Evolutionary conservation across 768 basidiomycete species (phyloP), one percentile per base, ranked within the genome.

Genomic region (Kwoniella dendrophila): DNA sequence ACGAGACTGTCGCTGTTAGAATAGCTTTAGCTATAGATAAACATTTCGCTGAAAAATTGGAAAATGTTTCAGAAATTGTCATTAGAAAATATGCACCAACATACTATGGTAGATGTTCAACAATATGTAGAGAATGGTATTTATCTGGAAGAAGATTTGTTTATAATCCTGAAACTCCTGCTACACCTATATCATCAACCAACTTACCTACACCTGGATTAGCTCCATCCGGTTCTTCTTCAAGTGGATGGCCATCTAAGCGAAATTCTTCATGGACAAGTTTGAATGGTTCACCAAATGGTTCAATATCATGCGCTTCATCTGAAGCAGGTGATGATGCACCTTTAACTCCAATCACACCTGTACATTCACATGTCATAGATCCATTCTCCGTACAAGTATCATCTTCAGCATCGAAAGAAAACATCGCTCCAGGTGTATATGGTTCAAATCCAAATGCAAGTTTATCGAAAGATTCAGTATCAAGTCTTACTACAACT

Each of bases 21-120:
- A 87, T 96, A 63, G 88, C 95, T 33, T 87, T 90, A 48, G 84
- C 85, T 62, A 84, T 99, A 76, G 95, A 99, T 81, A 86, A 81
- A 59, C 88, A 90, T 67, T 84, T 98, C 71, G 85, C 89, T 29
- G 88, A 88, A 76, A 87, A 91, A 75, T 88, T 95, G 81, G 90
- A 93, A 73, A 89, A 90, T 67, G 84, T 99, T 32, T 97, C 95
- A 12, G 90, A 95, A 79, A 93, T 90, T n/a, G 83, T 97, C 73
- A 87, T 97, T 76, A 92, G 94, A 83, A 99, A 99, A 82, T 97
- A 99, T 81, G 94, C 94, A 4, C 93, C 91, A 71, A 88, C 88
- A 43, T 96, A 94, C 82, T 98, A 95, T 81, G 92, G 91, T 50
- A 94, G 93, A 81, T 92, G 93, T 0, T 93, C 95, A 24, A 92